A percentile compares a stretch with the other conserved stretches of the same genome.
phyloP scores from a whole-genome alignment of 2,329 filamentous ascomycete species.

The Fusarium mangiferae region DNA sequence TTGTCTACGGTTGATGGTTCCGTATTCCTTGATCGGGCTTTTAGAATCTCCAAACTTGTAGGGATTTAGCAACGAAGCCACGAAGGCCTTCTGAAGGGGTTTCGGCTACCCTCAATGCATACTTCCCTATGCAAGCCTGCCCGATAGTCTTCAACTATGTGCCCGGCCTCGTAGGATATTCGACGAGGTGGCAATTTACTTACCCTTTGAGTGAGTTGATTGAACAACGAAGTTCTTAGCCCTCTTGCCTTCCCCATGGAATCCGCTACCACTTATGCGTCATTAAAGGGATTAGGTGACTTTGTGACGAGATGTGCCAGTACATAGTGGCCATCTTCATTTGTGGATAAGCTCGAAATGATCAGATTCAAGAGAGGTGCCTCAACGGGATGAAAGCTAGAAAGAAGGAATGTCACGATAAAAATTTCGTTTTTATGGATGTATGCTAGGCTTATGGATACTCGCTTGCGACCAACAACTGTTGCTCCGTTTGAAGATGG shows the following conservation, averaged over 20 bases:
- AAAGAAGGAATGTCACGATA: fast-evolving
- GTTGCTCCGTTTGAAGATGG: background rate
- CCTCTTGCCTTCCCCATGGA: background rate
- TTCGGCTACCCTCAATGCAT: no score
- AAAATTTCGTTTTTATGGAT: no score
- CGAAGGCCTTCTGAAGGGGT: no score
- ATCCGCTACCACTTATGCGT: background rate
- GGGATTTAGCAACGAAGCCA: no score
- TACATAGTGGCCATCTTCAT: background rate
- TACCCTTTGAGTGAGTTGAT: background rate
- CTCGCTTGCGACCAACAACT: background rate
- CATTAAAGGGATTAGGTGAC: background rate
- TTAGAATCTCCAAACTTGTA: no score
- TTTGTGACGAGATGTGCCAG: background rate
- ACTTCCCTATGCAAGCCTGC: background rate
- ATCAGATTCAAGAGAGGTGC: no score
- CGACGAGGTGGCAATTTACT: background rate
- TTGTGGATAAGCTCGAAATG: background rate
- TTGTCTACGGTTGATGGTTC: no score
- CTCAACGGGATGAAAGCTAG: no score
- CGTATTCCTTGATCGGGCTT: no score
- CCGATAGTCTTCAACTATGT: background rate
- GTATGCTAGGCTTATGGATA: background rate
- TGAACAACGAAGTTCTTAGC: no score
- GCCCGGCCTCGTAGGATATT: background rate